Base-by-base conservation (phyloP, 108 stramenopile genomes). In the Cylindrotheca fusiformis region DNA sequence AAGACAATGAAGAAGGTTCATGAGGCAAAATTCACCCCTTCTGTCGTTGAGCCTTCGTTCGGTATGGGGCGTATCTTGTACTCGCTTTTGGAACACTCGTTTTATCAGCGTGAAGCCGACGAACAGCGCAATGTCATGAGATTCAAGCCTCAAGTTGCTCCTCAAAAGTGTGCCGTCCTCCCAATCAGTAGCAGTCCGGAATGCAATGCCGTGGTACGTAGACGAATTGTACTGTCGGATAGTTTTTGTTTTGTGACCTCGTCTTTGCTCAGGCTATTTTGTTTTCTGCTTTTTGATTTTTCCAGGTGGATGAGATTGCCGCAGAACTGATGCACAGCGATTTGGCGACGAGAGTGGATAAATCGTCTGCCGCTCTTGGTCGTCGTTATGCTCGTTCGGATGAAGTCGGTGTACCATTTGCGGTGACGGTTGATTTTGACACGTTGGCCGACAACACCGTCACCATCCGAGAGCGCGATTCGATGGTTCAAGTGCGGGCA, bases 21-120 rank as follows among this genome's bases (percentile, higher is more conserved):
- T 55, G 96, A 97, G 74, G 81, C 84, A 57, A 98, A 97, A 73
- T 99, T 93, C 78, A 97, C 94, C 53, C 98, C 98, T 26, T 94
- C 91, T 51, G 98, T 99, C 19, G 98, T 99, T 68, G 99, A 99
- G 76, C 99, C 99, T 2, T 97, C 97, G 10, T 99, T 98, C 73
- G 99, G 99, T 32, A 98, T 99, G 82, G 99, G 99, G 45, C 94
- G 99, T 49, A 92, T 99, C 60, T 67, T 99, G 60, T 96, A 99
- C 69, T 94, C 96, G 8, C 76, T 99, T 32, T 73, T 99, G 50
- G 98, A 99, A 76, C 99, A 99, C 79, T 94, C 93, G 48, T 99
- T 99, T 76, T 94, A 95, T 64, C 70, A 87, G 63, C 88, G 99
- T 52, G 85, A 94, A 69, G 78, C 67, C 12, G 97, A 98, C 61